Base-by-base conservation (phyloP, 2,329 filamentous ascomycete genomes). In the Alternaria sp. region DNA sequence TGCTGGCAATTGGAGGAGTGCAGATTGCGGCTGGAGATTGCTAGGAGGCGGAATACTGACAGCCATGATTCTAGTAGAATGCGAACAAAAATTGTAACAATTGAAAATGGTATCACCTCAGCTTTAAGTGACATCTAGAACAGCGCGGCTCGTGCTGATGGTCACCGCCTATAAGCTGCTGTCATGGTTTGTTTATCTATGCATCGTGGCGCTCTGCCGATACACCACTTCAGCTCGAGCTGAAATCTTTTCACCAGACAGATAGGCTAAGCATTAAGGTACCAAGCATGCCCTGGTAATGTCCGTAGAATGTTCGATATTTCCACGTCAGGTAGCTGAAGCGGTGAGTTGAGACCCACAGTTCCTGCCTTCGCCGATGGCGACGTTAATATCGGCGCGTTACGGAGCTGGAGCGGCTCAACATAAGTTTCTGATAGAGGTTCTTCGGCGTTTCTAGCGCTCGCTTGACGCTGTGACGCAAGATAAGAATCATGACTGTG, bases 21-120 rank as follows among this genome's bases (percentile, higher is more conserved):
- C 68, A 5, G 76, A 80, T 52, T 78, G 75, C 5, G 68, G 63
- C 54, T 79, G 77, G 44, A 69, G 59, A 51, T 78, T 70, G 11
- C 60, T 32, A 13, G 72, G 67, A 6, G 54, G 64, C 5, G 70
- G 54, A 28, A 64, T 28, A 45, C 69, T 51, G 15, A 54, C 15
- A 51, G 57, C 62, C 50, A 72, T 66, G 56, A 26, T 49, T 26
- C 36, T 46, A 52, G 28, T 19, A 46, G 17, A 11, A 51, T 63
- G 52, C 12, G 36, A 21, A 47, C 3, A 40, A 30, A 12, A n/a
- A 23, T 10, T 15, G 56, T 12, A 36, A 47, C 11, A 11, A 25
- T 8, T 57, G 36, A 23, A 17, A 17, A 36, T n/a, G 59, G 50
- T 43, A 30, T 54, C 43, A 19, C 32, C 9, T 54, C 44, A 49